Evolutionary conservation across 306 rosid genomes (phyloP).

Genomic region (Rosa rugosa): DNA sequence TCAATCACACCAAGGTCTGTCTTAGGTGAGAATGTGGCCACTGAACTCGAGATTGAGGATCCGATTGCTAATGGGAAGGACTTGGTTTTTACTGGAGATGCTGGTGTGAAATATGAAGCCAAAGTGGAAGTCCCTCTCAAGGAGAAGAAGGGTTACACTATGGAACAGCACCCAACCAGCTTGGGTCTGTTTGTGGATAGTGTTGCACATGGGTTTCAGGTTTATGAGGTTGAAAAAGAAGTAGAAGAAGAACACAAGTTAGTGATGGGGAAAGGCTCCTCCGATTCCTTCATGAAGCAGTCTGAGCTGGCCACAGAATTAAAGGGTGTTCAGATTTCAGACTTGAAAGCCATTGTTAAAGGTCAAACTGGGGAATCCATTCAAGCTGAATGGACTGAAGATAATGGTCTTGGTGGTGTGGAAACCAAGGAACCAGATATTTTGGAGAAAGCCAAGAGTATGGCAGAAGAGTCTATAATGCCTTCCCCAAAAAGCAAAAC

Average conservation of each 20-base stretch:
- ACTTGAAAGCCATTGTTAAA: slow-evolving; percentile 17
- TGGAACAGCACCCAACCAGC: slow-evolving; percentile 13
- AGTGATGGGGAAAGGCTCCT: neutral
- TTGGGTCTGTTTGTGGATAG: slow-evolving; percentile 23
- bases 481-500: slow-evolving; percentile 12
- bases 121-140: slow-evolving; percentile 23
- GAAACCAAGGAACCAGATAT: slow-evolving; percentile 23
- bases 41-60: slow-evolving; percentile 21
- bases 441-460: neutral
- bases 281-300: neutral
- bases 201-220: slow-evolving; percentile 32
- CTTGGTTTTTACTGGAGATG: slow-evolving; percentile 20
- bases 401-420: slow-evolving; percentile 17
- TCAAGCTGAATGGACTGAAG: slow-evolving; percentile 21
- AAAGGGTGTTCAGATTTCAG: neutral
- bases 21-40: slow-evolving; percentile 12
- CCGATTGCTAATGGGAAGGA: slow-evolving; percentile 13
- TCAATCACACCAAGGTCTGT: slow-evolving; percentile 14
- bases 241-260: neutral
- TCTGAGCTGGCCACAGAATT: slow-evolving; percentile 14
- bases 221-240: slow-evolving; percentile 19
- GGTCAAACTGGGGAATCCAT: slow-evolving; percentile 23
- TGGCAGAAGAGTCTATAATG: slow-evolving; percentile 17
- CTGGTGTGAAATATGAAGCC: slow-evolving; percentile 16
- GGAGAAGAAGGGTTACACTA: slow-evolving; percentile 13